These are phyloP conservation scores for Lodderomyces jiufengensis DNA, from an alignment of 1,139 yeast species.

Conservation along the genomic window DNA sequence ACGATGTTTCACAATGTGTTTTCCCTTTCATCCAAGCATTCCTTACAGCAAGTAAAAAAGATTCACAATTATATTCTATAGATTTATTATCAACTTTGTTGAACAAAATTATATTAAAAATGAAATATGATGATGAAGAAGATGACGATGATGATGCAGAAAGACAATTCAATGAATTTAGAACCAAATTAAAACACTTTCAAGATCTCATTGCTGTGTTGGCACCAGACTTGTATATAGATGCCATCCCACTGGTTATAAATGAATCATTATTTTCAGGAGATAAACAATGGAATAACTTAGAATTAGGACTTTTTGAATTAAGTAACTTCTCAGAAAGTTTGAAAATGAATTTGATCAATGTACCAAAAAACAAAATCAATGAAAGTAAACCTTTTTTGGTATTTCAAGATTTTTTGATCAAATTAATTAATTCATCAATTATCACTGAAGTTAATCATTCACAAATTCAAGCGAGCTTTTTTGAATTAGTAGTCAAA, in stretches of 20 bases:
- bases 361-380: conserved; percentile 62
- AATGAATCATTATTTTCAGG: conserved; percentile 49
- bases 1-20: conserved; percentile 81
- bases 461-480: conserved; percentile 73
- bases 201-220: conserved; percentile 84
- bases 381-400: conserved; percentile 58
- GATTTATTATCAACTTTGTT: conserved; percentile 62
- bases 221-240: conserved; percentile 68
- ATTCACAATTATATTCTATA: conserved; percentile 28
- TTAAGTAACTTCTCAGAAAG: conserved; percentile 77
- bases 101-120: conserved; percentile 67
- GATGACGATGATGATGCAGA: conserved; percentile 70
- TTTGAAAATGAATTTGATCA: conserved; percentile 68
- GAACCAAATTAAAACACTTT: conserved; percentile 68
- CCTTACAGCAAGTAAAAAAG: conserved; percentile 66
- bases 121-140: conserved; percentile 73
- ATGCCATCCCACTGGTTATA: conserved; percentile 65
- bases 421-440: conserved; percentile 60
- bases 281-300: conserved; percentile 61
- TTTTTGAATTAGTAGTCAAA: conserved; percentile 81
- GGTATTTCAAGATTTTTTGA: conserved; percentile 58
- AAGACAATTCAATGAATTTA: conserved; percentile 74
- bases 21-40: conserved; percentile 78
- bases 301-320: conserved; percentile 85
- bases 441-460: conserved; percentile 54